Conservation (phyloP, 2,329 filamentous ascomycete genomes). For the Colletotrichum viniferum region DNA sequence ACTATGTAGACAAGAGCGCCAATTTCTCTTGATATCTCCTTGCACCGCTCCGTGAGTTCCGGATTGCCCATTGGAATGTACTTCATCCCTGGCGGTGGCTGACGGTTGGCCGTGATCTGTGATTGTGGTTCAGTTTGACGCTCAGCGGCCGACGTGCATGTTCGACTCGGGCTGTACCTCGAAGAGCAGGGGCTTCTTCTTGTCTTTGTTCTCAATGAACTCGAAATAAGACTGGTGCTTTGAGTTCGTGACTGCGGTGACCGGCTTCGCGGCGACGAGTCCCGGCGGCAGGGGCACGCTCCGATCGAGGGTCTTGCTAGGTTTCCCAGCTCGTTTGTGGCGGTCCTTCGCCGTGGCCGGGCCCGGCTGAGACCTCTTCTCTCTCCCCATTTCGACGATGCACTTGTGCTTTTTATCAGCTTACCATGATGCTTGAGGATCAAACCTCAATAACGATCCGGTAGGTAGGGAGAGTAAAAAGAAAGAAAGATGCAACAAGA, state of each 20-base stretch:
- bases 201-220: slow-evolving; percentile 67
- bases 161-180: slow-evolving; percentile 48
- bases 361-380: slow-evolving; percentile 18
- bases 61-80: slow-evolving; percentile 69
- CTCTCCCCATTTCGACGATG: slow-evolving; percentile 22
- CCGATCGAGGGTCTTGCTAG: slow-evolving; percentile 26
- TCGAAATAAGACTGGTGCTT: slow-evolving; percentile 69
- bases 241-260: slow-evolving; percentile 41
- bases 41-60: slow-evolving; percentile 63
- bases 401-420: slow-evolving; percentile 1
- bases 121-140: slow-evolving; percentile 1
- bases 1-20: slow-evolving; percentile 71
- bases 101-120: slow-evolving; percentile 56
- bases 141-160: neutral
- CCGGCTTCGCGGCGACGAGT: slow-evolving; percentile 40
- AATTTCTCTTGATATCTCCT: slow-evolving; percentile 66
- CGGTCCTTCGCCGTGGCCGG: slow-evolving; percentile 21
- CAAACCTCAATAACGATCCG: neutral
- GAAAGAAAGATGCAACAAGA: neutral
- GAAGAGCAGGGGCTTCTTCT: slow-evolving; percentile 67
- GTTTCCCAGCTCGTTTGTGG: slow-evolving; percentile 10
- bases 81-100: slow-evolving; percentile 64
- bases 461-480: neutral
- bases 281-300: slow-evolving; percentile 36
- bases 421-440: slow-evolving; percentile 19